These are phyloP conservation scores for Zygnema circumcarinatum DNA, from an alignment of 139 green algal species.

Conservation along the genomic window DNA sequence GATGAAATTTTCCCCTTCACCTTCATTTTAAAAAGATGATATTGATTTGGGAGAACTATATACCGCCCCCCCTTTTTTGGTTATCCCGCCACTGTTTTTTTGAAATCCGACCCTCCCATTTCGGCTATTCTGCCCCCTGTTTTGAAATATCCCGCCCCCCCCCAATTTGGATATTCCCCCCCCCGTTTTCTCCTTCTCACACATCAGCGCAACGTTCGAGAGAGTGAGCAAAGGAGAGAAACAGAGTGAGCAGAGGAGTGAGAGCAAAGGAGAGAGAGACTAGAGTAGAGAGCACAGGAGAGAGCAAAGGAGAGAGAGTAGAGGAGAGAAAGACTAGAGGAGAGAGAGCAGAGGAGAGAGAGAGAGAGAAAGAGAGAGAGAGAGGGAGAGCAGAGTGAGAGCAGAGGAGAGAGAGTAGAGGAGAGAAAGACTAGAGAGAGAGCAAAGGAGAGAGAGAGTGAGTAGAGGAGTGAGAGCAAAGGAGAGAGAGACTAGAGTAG, in stretches of 20 bases:
- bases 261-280: not conserved
- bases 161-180: no score
- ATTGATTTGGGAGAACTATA: no score
- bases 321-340: not conserved
- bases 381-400: not conserved
- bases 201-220: not conserved
- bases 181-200: no score
- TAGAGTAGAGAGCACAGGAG: not conserved
- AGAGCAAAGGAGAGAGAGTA: not conserved
- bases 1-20: no score
- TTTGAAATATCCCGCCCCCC: no score
- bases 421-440: not conserved
- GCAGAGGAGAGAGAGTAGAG: not conserved
- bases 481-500: no score
- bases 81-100: not conserved
- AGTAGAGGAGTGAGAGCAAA: no score
- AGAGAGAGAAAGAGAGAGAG: not conserved
- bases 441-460: not conserved
- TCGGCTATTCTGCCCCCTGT: no score
- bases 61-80: not conserved
- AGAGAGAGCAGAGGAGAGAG: not conserved
- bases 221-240: not conserved
- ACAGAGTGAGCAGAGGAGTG: not conserved
- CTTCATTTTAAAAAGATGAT: no score
- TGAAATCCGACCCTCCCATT: no score